Base-by-base conservation (phyloP, 192 early-diverging fungal species). In the Geranomyces michiganensis region DNA sequence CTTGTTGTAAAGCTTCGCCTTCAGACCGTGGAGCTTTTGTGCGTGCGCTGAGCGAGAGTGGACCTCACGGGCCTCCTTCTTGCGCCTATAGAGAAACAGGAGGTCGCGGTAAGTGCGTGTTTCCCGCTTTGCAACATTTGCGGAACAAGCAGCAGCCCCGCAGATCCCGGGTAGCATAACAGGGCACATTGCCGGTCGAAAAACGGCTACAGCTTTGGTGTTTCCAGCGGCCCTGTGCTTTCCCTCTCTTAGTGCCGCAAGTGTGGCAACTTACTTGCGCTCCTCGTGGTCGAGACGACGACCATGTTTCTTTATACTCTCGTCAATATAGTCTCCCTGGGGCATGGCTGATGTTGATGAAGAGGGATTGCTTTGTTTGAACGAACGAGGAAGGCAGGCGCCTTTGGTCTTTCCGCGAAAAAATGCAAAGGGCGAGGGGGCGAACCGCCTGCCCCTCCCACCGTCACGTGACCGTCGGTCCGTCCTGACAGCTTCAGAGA, bases 291-390 rank as follows among this genome's bases (percentile, higher is more conserved):
- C 93, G 65, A 97, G 83, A 66, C 94, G 90, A 55, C 97, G 91
- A 77, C 97, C 97, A 86, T 97, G 92, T 79, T 92, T 90, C 85
- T 93, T 95, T 79, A 99, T 96, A 46, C 92, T 84, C 82, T 96
- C 92, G 85, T 99, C 97, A 85, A 99, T 99, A 82, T 99, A 97
- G 78, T 99, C 97, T 90, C 96, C 96, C 89, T 95, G 92, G 64
- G 94, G 88, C 84, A 72, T 72, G n/a, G 51, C 51, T 41, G 10
- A 41, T 7, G 36, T 10, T 41, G 36, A 41, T 41, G 36, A 10
- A 10, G 36, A 41, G 5, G 36, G 36, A n/a, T n/a, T n/a, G n/a
- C n/a, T n/a, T n/a, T n/a, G n/a, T n/a, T 41, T 41, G 36, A 41
- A 7, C 19, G 51, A 53, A 27, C 3, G 51, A 14, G 3, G 51